Evolutionary conservation across 2,329 filamentous ascomycete species (phyloP), one percentile per base, ranked within the genome.

Genomic region (Penicillium sp.): DNA sequence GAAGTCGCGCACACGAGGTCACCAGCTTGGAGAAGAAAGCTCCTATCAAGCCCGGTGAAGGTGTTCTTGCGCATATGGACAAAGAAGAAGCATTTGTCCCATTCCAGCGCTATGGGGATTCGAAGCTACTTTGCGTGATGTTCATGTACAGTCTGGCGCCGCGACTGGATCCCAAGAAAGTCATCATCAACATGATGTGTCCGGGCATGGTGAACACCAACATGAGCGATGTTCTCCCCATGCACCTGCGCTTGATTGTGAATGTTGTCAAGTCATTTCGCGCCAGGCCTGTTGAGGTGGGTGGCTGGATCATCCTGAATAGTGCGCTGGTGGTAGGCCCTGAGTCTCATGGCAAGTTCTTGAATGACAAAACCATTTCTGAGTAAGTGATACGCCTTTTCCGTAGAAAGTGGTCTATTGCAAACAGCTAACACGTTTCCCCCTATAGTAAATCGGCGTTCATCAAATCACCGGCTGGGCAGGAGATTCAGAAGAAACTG

Each of bases 111-210:
- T 62, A 60, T 40, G 51, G 21, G 4, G 56, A 62, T 35, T 43
- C 44, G 15, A 63, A 63, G 52, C 48, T 61, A 1, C 54, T 62
- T 8, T 58, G 55, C 41, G 58, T 49, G 7, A 46, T 61, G 32
- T 64, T 62, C 39, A 52, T 63, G 48, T 60, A 60, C 38, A 55
- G 48, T 24, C 45, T 62, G 10, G 59, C 57, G 9, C 53, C 53
- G 21, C 54, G 48, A 0, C 12, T 65, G 17, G 53, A 60, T 41
- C 10, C 41, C 1, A 43, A 48, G 9, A 54, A 60, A 28, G 46
- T 64, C 9, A 43, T 62, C 32, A 22, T 64, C 34, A 65, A 65
- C 42, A 61, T 61, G 49, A 39, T 62, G 22, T 64, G 60, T 47
- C 62, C 63, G 0, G 63, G 58, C 1, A 49, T 63, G 45, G 49